These are phyloP conservation scores for Suillus alpinus DNA, from an alignment of 768 basidiomycete species.

Conservation along the genomic window DNA sequence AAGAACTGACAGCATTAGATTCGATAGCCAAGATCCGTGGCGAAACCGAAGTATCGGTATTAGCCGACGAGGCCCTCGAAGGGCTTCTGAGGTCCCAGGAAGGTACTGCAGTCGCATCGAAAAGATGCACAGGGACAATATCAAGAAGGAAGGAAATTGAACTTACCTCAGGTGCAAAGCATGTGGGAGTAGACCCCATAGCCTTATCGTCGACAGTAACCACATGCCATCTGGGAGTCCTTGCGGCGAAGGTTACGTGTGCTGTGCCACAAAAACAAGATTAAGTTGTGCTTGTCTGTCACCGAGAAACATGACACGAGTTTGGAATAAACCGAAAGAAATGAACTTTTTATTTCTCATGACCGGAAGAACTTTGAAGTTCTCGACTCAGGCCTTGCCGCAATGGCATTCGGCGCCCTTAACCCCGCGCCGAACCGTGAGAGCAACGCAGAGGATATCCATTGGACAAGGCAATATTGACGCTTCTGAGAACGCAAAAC, in stretches of 20 bases:
- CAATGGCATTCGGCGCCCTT: neutral
- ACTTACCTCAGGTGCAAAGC: neutral
- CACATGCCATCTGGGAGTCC: neutral
- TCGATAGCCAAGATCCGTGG: neutral
- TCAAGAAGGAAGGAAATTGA: neutral
- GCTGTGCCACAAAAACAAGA: neutral
- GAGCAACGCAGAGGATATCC: neutral
- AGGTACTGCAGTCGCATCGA: neutral
- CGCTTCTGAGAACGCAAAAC: slow-evolving; percentile 3
- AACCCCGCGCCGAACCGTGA: slow-evolving; percentile 1
- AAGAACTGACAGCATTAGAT: neutral
- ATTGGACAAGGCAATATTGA: neutral
- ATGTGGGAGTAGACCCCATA: neutral
- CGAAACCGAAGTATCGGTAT: neutral
- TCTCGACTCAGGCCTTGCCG: neutral
- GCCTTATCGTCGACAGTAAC: neutral
- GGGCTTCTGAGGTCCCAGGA: neutral
- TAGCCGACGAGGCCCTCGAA: neutral
- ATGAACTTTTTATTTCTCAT: neutral
- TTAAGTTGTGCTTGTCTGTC: neutral
- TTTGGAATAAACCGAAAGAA: neutral
- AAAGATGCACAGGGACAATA: neutral
- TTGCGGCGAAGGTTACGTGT: neutral
- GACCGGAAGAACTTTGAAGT: neutral
- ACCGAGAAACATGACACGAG: neutral